A percentile compares a stretch with the other conserved stretches of the same genome.
Conservation (phyloP, 345 rosid species). For the Noccaea bulbosa region DNA sequence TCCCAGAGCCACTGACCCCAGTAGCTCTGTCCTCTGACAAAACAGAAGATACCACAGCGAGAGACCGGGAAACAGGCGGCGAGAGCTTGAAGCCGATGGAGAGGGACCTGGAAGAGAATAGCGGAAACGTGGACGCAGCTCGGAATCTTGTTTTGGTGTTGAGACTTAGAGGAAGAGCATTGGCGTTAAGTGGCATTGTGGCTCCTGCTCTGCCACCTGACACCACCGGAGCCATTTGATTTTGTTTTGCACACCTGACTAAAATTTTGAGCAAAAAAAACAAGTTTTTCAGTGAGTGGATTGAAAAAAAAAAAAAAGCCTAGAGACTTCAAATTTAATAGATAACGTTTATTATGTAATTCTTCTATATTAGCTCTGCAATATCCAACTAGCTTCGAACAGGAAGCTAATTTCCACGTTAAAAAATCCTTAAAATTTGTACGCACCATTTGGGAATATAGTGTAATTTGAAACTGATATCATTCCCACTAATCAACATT, state of each 20-base stretch:
- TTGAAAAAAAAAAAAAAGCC: too few relatives aligned
- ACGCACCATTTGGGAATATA: neutral
- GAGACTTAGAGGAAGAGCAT: conserved; percentile 37
- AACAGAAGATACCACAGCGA: conserved; percentile 53
- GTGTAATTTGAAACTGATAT: too few relatives aligned
- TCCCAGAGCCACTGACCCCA: conserved; percentile 51
- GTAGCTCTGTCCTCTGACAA: conserved; percentile 67
- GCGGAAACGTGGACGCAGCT: conserved; percentile 27
- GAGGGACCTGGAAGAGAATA: conserved; percentile 30
- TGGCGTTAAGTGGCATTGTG: conserved; percentile 28
- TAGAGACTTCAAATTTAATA: neutral
- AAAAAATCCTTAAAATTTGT: too few relatives aligned
- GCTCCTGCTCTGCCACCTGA: conserved; percentile 31
- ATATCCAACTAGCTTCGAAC: neutral
- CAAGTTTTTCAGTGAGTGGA: neutral
- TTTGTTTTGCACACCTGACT: conserved; percentile 16
- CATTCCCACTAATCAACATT: too few relatives aligned
- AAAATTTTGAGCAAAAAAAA: conserved; percentile 14
- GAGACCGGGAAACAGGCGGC: conserved; percentile 39
- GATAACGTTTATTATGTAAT: neutral
- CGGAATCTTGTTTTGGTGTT: conserved; percentile 35
- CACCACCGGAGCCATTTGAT: conserved; percentile 34
- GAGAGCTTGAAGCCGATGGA: conserved; percentile 45
- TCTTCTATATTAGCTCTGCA: neutral
- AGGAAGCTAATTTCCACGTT: neutral